phyloP scores from a whole-genome alignment of 1,284 basidiomycete genomes.

The Coniophora puteana region DNA sequence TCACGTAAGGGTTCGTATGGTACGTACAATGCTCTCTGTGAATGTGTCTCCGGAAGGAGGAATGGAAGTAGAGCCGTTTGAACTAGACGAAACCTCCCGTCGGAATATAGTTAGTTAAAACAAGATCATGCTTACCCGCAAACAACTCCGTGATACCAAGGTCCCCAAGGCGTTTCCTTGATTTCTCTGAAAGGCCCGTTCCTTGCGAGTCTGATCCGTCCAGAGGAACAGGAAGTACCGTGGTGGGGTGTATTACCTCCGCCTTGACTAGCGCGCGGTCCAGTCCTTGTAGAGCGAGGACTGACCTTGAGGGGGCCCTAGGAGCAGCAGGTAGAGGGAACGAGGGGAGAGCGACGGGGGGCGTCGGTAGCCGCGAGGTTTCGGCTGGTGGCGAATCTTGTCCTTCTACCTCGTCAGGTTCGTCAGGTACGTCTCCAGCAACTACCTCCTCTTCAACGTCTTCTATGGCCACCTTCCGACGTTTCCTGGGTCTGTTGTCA shows the following conservation, averaged over 20 bases:
- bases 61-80: slow-evolving; percentile 83
- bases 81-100: slow-evolving; percentile 48
- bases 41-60: slow-evolving; percentile 45
- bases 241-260: slow-evolving; percentile 62
- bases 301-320: slow-evolving; percentile 63
- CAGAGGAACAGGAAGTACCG: slow-evolving; percentile 43
- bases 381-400: slow-evolving; percentile 1
- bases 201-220: slow-evolving; percentile 36
- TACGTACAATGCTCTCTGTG: slow-evolving; percentile 56
- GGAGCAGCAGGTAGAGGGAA: slow-evolving; percentile 75
- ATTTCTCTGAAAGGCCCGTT: slow-evolving; percentile 58
- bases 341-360: slow-evolving; percentile 43
- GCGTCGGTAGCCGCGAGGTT: slow-evolving; percentile 1
- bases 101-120: slow-evolving; percentile 4
- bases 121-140: slow-evolving; percentile 58
- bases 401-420: background rate
- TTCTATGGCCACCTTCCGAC: background rate
- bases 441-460: background rate
- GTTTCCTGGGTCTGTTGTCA: slow-evolving; percentile 1
- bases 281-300: slow-evolving; percentile 74
- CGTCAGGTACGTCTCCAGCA: background rate
- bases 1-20: slow-evolving; percentile 75
- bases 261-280: slow-evolving; percentile 74
- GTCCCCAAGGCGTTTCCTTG: slow-evolving; percentile 61
- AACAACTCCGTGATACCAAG: slow-evolving; percentile 82